phyloP scores from a whole-genome alignment of 176 grass and related monocot species.

The Urochloa ruziziensis region DNA sequence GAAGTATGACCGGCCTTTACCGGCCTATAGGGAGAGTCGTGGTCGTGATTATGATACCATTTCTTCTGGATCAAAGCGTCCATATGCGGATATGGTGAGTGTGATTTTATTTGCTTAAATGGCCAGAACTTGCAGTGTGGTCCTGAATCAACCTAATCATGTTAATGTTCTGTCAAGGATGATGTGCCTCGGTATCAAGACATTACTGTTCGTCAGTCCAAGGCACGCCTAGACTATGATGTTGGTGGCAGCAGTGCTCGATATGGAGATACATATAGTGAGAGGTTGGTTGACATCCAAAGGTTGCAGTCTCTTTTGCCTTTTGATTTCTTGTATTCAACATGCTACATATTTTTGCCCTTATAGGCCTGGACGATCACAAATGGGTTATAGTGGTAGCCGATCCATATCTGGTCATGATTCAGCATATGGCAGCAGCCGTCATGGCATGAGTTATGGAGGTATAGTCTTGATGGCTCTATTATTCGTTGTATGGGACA shows the following conservation, averaged over 20 bases:
- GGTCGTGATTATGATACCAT: conserved; percentile 67
- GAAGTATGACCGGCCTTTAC: conserved; percentile 52
- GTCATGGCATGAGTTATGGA: conserved; percentile 70
- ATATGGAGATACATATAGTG: conserved; percentile 60
- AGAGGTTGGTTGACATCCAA: conserved; percentile 62
- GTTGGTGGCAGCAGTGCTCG: conserved; percentile 60
- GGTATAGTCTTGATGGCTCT: conserved; percentile 46
- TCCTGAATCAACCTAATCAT: conserved; percentile 23
- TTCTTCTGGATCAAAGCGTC: conserved; percentile 71
- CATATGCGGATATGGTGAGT: conserved; percentile 68
- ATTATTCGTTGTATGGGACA: conserved; percentile 22
- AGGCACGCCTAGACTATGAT: conserved; percentile 66
- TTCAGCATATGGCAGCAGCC: conserved; percentile 58
- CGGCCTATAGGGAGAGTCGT: conserved; percentile 58
- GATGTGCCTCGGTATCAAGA: conserved; percentile 66
- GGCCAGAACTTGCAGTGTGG: neutral
- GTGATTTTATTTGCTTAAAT: conserved; percentile 9
- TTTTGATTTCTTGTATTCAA: conserved; percentile 13
- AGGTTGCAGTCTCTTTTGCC: neutral
- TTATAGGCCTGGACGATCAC: conserved; percentile 66
- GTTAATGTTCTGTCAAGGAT: conserved; percentile 58
- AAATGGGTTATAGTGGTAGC: conserved; percentile 56
- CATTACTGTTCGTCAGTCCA: conserved; percentile 52
- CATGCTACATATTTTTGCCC: neutral
- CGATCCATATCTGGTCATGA: conserved; percentile 65